These are phyloP conservation scores for Schizosaccharomyces lindneri DNA, from an alignment of 805 yeast species.

Conservation along the genomic window DNA sequence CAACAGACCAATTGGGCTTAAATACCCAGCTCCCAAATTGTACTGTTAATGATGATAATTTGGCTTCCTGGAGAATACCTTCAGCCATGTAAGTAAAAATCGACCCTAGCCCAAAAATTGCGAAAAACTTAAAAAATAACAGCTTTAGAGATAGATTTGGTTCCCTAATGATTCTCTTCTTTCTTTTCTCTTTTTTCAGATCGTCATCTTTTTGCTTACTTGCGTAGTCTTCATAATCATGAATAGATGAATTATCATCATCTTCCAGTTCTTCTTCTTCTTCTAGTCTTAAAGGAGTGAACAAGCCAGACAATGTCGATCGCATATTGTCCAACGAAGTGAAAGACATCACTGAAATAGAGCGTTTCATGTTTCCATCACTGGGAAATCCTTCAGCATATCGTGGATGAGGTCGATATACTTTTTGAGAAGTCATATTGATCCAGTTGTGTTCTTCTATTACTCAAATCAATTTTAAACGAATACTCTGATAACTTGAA, in stretches of 20 bases:
- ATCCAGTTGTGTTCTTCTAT: no score
- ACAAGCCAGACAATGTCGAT: background rate
- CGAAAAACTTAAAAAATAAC: background rate
- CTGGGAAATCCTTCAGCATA: background rate
- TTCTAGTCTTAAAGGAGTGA: background rate
- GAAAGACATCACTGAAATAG: background rate
- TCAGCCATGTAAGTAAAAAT: background rate
- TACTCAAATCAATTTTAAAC: no score
- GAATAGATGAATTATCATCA: background rate
- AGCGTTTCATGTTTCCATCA: background rate
- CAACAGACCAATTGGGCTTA: background rate
- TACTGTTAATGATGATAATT: background rate
- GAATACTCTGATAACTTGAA: no score
- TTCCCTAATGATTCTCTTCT: background rate
- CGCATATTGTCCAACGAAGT: background rate
- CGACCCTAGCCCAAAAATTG: background rate
- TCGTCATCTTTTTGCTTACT: background rate
- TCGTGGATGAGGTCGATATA: background rate
- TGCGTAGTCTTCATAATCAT: background rate
- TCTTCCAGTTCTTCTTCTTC: background rate
- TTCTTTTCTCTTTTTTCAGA: background rate
- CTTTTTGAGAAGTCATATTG: background rate
- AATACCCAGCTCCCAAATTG: background rate
- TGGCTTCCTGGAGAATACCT: background rate
- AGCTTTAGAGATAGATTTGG: background rate